These are phyloP conservation scores for Dioszegia hungarica DNA, from an alignment of 768 basidiomycete genomes.

Conservation along the genomic window DNA sequence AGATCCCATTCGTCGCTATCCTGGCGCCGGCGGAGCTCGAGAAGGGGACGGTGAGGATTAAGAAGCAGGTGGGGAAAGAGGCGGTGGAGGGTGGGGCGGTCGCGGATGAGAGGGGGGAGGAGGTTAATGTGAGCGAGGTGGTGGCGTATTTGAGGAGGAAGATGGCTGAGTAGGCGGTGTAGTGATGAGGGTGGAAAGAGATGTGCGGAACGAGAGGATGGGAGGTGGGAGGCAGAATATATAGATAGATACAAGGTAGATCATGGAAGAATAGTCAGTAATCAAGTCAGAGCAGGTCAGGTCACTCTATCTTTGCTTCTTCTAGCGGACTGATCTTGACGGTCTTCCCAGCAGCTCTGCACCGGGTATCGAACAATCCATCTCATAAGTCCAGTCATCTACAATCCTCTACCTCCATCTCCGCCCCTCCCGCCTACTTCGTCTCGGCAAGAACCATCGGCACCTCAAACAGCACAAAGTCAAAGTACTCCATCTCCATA, in stretches of 20 bases:
- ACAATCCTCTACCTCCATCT: background rate
- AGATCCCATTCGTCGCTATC: constrained; percentile 87
- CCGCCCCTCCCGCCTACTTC: background rate
- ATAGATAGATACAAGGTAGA: too few relatives aligned
- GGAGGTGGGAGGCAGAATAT: too few relatives aligned
- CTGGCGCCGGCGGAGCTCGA: constrained; percentile 82
- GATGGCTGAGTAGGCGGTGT: constrained; percentile 11
- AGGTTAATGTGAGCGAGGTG: constrained; percentile 62
- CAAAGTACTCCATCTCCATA: constrained; percentile 92
- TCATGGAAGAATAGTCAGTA: too few relatives aligned
- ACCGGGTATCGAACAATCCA: too few relatives aligned
- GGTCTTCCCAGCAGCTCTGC: too few relatives aligned
- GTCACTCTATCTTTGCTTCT: too few relatives aligned
- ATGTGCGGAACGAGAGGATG: too few relatives aligned
- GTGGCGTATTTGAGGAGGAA: constrained; percentile 57
- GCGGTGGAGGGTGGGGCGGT: constrained; percentile 54
- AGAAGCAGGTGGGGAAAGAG: constrained; percentile 71
- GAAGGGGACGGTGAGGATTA: constrained; percentile 78
- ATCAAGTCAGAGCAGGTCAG: too few relatives aligned
- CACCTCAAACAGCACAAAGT: constrained; percentile 90
- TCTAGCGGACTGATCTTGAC: too few relatives aligned
- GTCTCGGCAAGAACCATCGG: constrained; percentile 62
- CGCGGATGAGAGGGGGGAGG: constrained; percentile 53
- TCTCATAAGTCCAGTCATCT: background rate
- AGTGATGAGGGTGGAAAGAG: background rate